phyloP scores from a whole-genome alignment of 139 green algal genomes.

The Coccomyxa sp. region DNA sequence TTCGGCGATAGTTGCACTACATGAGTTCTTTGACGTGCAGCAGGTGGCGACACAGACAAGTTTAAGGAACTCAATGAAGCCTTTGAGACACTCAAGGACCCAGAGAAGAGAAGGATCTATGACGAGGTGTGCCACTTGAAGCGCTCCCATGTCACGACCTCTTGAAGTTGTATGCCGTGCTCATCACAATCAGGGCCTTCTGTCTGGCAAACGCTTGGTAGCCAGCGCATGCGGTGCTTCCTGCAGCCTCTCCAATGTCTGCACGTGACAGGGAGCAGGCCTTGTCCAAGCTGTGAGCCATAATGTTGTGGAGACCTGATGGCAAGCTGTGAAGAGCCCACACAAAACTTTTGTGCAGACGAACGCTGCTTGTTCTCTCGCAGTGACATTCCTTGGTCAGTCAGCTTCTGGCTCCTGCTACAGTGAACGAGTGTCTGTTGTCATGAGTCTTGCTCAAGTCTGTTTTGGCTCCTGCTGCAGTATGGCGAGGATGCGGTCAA shows the following conservation, averaged over 20 bases:
- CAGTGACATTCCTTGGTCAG: background rate
- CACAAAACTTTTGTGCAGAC: background rate
- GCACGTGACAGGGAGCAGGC: no score
- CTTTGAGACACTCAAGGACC: slow-evolving; percentile 93
- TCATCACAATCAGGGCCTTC: no score
- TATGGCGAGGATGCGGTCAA: slow-evolving; percentile 99
- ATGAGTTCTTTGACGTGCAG: background rate
- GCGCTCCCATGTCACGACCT: no score
- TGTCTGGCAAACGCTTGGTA: no score
- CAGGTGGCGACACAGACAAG: slow-evolving; percentile 89
- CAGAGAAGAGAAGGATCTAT: slow-evolving; percentile 96
- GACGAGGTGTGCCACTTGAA: no score
- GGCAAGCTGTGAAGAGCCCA: background rate
- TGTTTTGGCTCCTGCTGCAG: slow-evolving; percentile 56
- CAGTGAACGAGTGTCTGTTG: no score
- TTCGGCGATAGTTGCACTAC: background rate
- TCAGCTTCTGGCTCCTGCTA: background rate
- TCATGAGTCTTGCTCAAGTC: background rate
- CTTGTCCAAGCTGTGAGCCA: no score
- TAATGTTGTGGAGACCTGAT: background rate
- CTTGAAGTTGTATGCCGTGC: no score
- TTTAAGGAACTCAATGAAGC: slow-evolving; percentile 99
- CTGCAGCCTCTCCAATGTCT: no score
- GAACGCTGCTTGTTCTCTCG: background rate
- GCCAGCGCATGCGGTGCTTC: no score